phyloP scores from a whole-genome alignment of 164 flowering plant genomes.

The Umbellularia californica region DNA sequence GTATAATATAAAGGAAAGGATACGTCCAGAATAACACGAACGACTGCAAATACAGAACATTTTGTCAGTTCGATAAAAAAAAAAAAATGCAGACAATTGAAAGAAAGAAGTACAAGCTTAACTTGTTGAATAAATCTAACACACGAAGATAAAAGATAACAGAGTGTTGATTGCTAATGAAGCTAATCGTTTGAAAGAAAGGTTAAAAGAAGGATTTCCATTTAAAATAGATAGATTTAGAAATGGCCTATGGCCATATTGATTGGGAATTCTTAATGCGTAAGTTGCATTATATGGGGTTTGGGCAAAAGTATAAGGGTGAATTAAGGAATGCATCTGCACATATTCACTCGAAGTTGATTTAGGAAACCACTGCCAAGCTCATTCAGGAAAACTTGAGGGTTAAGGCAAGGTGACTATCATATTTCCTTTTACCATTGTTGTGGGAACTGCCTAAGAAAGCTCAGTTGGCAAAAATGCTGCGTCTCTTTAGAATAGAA shows the following conservation, averaged over 20 bases:
- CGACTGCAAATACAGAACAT: conserved; percentile 53
- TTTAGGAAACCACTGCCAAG: not conserved
- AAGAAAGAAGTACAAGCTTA: not conserved
- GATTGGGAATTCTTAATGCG: too few species aligned
- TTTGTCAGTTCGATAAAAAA: not conserved
- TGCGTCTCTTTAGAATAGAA: too few species aligned
- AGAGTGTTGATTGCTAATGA: not conserved
- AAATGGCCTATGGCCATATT: too few species aligned
- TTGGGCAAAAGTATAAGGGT: too few species aligned
- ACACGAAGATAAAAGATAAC: not conserved
- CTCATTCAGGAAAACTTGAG: not conserved
- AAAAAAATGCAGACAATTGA: not conserved
- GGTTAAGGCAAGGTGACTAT: too few species aligned
- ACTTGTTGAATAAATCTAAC: not conserved
- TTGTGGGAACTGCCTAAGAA: too few species aligned
- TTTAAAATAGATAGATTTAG: too few species aligned
- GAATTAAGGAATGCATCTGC: too few species aligned
- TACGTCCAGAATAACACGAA: conserved; percentile 99
- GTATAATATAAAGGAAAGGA: conserved; percentile 43
- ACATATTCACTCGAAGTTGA: not conserved
- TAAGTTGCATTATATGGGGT: too few species aligned
- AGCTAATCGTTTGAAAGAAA: not conserved
- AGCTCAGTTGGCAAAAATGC: too few species aligned
- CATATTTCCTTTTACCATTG: too few species aligned
- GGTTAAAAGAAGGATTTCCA: not conserved